Base-by-base conservation (phyloP, 192 early-diverging fungal genomes). In the Linnemannia elongata region DNA sequence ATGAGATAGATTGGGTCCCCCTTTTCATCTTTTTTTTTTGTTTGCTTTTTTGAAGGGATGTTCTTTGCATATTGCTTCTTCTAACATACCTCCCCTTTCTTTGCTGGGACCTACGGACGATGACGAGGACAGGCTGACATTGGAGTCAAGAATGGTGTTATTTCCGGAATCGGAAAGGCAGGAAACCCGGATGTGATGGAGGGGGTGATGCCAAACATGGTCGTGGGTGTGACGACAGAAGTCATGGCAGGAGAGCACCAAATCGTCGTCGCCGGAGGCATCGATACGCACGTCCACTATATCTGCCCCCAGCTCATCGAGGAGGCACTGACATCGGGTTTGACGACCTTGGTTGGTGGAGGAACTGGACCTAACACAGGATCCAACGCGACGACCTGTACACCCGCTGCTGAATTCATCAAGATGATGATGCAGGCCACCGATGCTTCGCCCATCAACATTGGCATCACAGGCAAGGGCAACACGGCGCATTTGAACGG, bases 141-240 rank as follows among this genome's bases (percentile, higher is more conserved):
- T 88, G 98, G 98, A 72, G 93, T 99, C 75, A 95, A 95, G 74
- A 90, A 93, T 38, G 97, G 97, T 30, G 79, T 92, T 39, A 98
- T 99, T 79, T 90, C 89, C n/a, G 97, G 95, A 20, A 98, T 99
- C 74, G 98, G 97, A 57, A 99, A 99, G 88, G 96, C 98, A 41
- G 98, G 97, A 30, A 99, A 99, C 88, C 97, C 98, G 6, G 96
- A 98, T 85, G 94, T 97, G n/a, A 98, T 98, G 97, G 96, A 96
- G 18, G 95, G 94, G 24, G 96, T 99, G 15, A 95, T 95, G 36
- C 93, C 94, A 22, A 96, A 96, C 12, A 97, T 99, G 97, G 85
- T 94, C 39, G 94, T 97, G 45, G 98, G 98, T 69, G 93, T 93
- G 3, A 90, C 94, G 12, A 99, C 98, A 9, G 98, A 99, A 85